Base-by-base conservation (phyloP, 2,329 filamentous ascomycete species). In the Aspergillus udagawae region DNA sequence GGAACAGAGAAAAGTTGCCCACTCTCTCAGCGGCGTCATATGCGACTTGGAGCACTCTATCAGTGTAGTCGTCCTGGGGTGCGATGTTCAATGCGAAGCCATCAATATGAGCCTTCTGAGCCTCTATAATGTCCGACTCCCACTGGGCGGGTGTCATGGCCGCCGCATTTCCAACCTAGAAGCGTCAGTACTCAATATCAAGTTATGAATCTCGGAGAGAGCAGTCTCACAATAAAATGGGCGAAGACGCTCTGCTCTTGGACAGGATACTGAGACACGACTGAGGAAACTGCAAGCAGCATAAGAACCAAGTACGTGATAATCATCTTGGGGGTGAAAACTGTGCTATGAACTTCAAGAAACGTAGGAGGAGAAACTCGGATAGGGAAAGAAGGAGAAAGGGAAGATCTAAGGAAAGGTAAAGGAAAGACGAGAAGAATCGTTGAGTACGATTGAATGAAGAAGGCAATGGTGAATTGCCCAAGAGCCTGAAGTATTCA, bases 41-140 rank as follows among this genome's bases (percentile, higher is more conserved):
- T 1, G 70, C 70, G n/a, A 54, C 65, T 12, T 65, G 54, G 4
- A 73, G 65, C 8, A 67, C 65, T 5, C 51, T 49, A 25, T 72
- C 64, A 28, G 66, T 73, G 48, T 70, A 68, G 14, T 56, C 49
- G 51, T 74, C 71, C 53, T 69, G 65, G 1, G 62, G 59, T 3
- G 63, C 73, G 49, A 75, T 69, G 54, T 73, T 70, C 47, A 71
- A 54, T 9, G 67, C 69, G 45, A 71, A 72, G 17, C 68, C 69
- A 48, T 72, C 68, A 29, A 72, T 70, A 35, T 71, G 68, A 7
- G 68, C 66, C 41, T 65, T 62, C 41, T 67, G 61, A 21, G 69
- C 69, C 25, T 67, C 64, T 4, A 57, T 53, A 21, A 71, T 69
- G 25, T 70, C 68, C 10, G 53, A 61, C 51, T 65, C 61, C 67